These are phyloP conservation scores for Eucalyptus erythrocorys DNA, from an alignment of 345 rosid species.

Conservation along the genomic window DNA sequence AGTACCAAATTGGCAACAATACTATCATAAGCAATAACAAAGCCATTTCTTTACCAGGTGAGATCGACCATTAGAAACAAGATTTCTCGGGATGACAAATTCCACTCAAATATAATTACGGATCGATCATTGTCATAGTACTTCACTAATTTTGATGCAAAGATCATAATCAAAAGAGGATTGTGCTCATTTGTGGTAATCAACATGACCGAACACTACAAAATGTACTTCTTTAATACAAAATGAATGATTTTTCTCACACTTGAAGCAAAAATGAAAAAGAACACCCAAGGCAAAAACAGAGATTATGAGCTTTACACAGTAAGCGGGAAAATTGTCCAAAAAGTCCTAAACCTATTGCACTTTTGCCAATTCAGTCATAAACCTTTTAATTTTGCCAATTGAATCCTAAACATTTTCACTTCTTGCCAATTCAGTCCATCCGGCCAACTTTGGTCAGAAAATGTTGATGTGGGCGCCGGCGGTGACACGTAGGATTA, in stretches of 20 bases:
- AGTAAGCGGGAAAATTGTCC: too few species aligned
- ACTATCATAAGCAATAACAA: background rate
- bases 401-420: too few species aligned
- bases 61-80: background rate
- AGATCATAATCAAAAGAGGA: background rate
- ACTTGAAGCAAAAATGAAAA: background rate
- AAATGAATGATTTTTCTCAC: background rate
- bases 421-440: too few species aligned
- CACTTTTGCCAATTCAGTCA: too few species aligned
- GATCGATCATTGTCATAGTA: background rate
- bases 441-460: too few species aligned
- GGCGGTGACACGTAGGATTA: too few species aligned
- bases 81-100: background rate
- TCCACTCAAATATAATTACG: background rate
- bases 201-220: background rate
- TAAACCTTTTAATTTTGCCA: too few species aligned
- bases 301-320: background rate
- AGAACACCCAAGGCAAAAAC: background rate
- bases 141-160: background rate
- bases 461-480: too few species aligned
- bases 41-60: background rate
- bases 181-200: background rate
- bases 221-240: background rate
- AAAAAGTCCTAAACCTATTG: too few species aligned
- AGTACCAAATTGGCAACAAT: background rate